Percentiles rank a stretch among this genome's conserved stretches.
These are phyloP conservation scores for Amanita rubescens DNA, from an alignment of 768 basidiomycete species.

Conservation along the genomic window DNA sequence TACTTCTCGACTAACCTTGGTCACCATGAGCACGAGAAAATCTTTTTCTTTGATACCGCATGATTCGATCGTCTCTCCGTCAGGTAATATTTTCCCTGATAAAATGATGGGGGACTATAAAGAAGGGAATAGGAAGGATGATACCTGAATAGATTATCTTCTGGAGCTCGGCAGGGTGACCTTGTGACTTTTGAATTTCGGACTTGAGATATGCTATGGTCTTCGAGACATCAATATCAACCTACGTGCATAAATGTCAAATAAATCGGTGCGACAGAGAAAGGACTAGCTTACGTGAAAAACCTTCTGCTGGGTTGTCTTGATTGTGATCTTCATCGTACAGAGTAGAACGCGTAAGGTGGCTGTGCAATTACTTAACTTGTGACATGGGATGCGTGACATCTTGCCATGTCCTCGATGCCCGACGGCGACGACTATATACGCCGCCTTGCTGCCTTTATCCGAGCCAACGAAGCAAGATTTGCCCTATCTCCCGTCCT, in stretches of 20 bases:
- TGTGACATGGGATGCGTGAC: slow-evolving; percentile 6
- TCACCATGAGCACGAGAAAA: slow-evolving; percentile 98
- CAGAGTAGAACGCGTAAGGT: slow-evolving; percentile 10
- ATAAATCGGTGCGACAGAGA: neutral
- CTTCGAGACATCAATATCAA: slow-evolving; percentile 71
- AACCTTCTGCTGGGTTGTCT: slow-evolving; percentile 91
- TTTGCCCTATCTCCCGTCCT: slow-evolving; percentile 49
- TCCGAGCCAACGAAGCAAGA: slow-evolving; percentile 62
- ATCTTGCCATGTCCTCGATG: slow-evolving; percentile 24
- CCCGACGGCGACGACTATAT: slow-evolving; percentile 69
- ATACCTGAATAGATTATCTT: slow-evolving; percentile 94
- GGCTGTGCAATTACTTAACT: neutral
- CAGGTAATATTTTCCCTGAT: slow-evolving; percentile 83
- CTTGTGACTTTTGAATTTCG: slow-evolving; percentile 74
- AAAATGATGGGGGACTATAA: neutral
- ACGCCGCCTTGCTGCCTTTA: slow-evolving; percentile 59
- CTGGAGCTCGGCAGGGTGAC: slow-evolving; percentile 66
- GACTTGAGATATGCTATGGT: slow-evolving; percentile 75
- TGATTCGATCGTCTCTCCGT: slow-evolving; percentile 82
- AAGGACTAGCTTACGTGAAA: slow-evolving; percentile 51
- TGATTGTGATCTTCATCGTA: slow-evolving; percentile 88
- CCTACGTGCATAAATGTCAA: slow-evolving; percentile 27
- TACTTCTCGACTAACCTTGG: slow-evolving; percentile 55
- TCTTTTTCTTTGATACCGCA: slow-evolving; percentile 97
- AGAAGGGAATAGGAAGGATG: neutral